phyloP scores from a whole-genome alignment of 228 moss, liverwort and hornwort genomes.

The Sphagnum fallax region DNA sequence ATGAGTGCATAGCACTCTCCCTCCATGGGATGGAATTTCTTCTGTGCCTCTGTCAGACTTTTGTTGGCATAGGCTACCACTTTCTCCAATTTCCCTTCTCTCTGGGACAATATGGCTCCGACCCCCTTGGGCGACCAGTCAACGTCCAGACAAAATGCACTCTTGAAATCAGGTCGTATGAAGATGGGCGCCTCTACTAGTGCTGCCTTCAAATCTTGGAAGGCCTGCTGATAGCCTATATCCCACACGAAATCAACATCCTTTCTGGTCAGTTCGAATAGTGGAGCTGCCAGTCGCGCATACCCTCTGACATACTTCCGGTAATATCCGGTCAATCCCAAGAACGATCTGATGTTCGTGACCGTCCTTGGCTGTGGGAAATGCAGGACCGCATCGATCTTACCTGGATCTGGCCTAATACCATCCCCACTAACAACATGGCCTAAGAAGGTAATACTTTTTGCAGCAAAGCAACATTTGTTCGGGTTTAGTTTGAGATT shows the following conservation, averaged over 20 bases:
- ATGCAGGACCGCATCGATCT: background rate
- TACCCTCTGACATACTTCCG: background rate
- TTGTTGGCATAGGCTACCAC: background rate
- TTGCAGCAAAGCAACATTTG: background rate
- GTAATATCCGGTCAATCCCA: background rate
- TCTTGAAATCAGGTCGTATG: background rate
- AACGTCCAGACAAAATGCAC: background rate
- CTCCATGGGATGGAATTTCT: background rate
- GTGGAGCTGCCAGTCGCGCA: background rate
- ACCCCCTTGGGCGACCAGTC: background rate
- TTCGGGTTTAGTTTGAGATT: background rate
- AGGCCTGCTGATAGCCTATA: background rate
- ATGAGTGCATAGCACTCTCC: slow-evolving; percentile 1
- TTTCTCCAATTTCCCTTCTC: background rate
- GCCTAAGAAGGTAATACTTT: background rate
- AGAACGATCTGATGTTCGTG: too few relatives aligned
- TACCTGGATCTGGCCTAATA: background rate
- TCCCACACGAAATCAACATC: background rate
- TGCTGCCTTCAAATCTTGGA: background rate
- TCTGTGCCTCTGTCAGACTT: background rate
- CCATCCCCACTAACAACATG: background rate
- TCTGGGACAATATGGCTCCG: background rate
- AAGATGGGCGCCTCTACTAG: background rate
- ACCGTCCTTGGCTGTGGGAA: too few relatives aligned
- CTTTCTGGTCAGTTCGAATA: background rate